Conservation (phyloP, 164 flowering plant genomes). For the Warburgia ugandensis region DNA sequence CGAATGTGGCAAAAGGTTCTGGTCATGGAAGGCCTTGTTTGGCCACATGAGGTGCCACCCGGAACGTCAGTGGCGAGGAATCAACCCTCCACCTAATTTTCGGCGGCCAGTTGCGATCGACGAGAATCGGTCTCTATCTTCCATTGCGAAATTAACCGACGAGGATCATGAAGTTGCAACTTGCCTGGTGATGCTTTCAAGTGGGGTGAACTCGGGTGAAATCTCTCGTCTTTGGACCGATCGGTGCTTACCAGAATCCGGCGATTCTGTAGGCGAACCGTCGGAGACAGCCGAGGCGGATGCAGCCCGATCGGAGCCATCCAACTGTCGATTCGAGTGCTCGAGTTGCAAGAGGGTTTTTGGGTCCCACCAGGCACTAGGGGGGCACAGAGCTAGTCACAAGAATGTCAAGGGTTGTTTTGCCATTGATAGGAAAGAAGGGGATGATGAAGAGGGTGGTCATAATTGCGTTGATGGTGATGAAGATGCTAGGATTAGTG, state of each 20-base stretch:
- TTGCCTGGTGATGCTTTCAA: constrained; percentile 50
- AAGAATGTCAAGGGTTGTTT: constrained; percentile 82
- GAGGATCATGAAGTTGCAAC: constrained; percentile 64
- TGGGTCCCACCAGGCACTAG: constrained; percentile 73
- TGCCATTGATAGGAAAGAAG: constrained; percentile 38
- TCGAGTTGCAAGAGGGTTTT: constrained; percentile 81
- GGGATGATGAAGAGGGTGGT: constrained; percentile 10
- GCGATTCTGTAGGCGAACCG: constrained; percentile 1
- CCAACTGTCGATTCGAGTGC: constrained; percentile 49
- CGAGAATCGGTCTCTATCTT: background rate
- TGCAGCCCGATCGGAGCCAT: background rate
- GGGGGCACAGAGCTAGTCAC: constrained; percentile 83
- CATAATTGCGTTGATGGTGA: background rate
- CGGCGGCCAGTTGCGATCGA: constrained; percentile 4
- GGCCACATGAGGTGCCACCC: constrained; percentile 99
- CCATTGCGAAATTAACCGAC: constrained; percentile 18
- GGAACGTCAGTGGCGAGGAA: constrained; percentile 93
- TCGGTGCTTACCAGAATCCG: constrained; percentile 1
- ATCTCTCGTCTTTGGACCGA: background rate
- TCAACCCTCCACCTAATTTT: constrained; percentile 60
- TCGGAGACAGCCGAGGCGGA: background rate
- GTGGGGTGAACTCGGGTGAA: constrained; percentile 9
- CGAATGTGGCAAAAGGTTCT: constrained; percentile 83
- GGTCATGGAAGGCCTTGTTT: constrained; percentile 86
- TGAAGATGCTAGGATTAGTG: background rate